Evolutionary conservation across 2,329 filamentous ascomycete species (phyloP).

Genomic region (Ophiostoma piceae): DNA sequence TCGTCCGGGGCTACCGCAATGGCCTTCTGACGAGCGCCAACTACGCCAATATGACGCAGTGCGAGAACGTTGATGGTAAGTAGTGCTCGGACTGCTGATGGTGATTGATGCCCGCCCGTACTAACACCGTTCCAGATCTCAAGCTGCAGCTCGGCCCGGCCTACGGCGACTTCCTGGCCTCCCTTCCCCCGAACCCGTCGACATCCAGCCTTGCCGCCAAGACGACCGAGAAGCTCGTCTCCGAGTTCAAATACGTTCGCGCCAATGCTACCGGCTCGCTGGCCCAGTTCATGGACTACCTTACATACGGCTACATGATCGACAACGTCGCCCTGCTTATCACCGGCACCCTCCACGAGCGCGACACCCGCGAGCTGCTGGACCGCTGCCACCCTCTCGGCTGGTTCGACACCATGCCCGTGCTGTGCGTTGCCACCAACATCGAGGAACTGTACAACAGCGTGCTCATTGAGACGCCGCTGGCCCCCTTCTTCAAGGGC

Average conservation of each 20-base stretch:
- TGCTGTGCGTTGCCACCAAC: constrained; percentile 94
- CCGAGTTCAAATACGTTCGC: constrained; percentile 93
- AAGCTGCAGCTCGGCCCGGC: constrained; percentile 95
- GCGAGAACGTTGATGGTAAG: constrained; percentile 92
- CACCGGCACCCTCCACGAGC: constrained; percentile 93
- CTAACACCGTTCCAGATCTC: constrained; percentile 58
- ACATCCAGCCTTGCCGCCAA: constrained; percentile 91
- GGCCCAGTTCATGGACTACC: constrained; percentile 93
- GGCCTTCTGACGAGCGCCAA: constrained; percentile 81
- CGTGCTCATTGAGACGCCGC: constrained; percentile 90
- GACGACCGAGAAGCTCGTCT: constrained; percentile 95
- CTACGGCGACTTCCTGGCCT: constrained; percentile 93
- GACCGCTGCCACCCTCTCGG: constrained; percentile 95
- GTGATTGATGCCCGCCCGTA: constrained; percentile 45
- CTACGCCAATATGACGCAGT: constrained; percentile 95
- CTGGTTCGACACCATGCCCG: constrained; percentile 99
- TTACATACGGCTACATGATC: constrained; percentile 99
- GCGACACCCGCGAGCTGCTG: constrained; percentile 89
- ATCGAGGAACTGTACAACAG: constrained; percentile 99
- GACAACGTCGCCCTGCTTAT: constrained; percentile 98
- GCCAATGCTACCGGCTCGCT: constrained; percentile 89
- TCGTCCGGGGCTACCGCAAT: constrained; percentile 95
- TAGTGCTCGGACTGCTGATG: constrained; percentile 12
- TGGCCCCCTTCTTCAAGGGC: constrained; percentile 96
- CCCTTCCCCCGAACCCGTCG: constrained; percentile 91